Percentiles rank a stretch among this genome's conserved stretches.
Evolutionary conservation across 768 basidiomycete genomes (phyloP).

Genomic region (Amanita pseudoporphyria): DNA sequence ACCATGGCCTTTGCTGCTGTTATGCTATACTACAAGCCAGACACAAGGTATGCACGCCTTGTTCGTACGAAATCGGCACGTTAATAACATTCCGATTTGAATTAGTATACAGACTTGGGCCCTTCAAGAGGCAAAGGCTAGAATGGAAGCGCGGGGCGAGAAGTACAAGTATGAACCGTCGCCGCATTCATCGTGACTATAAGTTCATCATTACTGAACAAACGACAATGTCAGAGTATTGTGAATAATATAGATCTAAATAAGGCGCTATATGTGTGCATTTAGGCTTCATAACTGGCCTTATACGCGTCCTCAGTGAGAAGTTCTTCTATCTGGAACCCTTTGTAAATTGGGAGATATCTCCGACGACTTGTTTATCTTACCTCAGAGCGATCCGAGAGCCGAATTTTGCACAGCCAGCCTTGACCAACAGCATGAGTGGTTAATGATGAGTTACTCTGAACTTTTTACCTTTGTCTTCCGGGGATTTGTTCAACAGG

Average conservation of each 20-base stretch:
- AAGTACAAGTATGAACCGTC: conserved; percentile 70
- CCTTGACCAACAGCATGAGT: conserved; percentile 35
- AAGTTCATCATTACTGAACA: conserved; percentile 14
- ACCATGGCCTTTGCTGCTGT: conserved; percentile 68
- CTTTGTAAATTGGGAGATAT: background rate
- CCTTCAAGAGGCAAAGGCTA: conserved; percentile 74
- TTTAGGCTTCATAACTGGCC: conserved; percentile 23
- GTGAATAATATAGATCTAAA: background rate
- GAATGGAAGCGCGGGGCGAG: conserved; percentile 93
- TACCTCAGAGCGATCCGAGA: conserved; percentile 73
- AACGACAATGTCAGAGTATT: background rate
- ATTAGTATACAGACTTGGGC: conserved; percentile 91
- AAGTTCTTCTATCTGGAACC: conserved; percentile 52
- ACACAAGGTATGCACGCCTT: conserved; percentile 63
- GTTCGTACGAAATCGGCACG: conserved; percentile 1
- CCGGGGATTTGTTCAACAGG: conserved; percentile 82
- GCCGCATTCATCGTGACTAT: conserved; percentile 21
- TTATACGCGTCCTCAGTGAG: conserved; percentile 72
- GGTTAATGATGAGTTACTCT: background rate
- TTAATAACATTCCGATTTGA: background rate
- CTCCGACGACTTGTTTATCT: conserved; percentile 11
- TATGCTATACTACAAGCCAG: conserved; percentile 85
- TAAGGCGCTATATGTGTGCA: background rate
- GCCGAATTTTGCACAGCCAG: conserved; percentile 92
- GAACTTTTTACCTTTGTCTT: conserved; percentile 54